Evolutionary conservation across 2,329 filamentous ascomycete genomes (phyloP).

Genomic region (Botrytis deweyae): DNA sequence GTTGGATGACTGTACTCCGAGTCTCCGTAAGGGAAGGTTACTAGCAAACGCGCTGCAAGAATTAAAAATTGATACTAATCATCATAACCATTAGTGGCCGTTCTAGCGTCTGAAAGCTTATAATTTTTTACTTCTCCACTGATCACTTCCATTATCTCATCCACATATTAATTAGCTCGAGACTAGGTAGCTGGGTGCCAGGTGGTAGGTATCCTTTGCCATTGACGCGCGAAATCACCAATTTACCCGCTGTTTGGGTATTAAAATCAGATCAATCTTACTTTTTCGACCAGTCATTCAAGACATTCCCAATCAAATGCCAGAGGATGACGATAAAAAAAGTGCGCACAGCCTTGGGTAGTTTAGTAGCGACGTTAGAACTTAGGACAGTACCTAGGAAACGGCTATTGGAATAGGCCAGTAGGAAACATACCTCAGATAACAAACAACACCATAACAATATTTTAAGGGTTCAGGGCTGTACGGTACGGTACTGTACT

Average conservation of each 20-base stretch:
- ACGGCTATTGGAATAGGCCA: background rate
- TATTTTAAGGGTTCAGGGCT: background rate
- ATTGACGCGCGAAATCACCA: slow-evolving; percentile 9
- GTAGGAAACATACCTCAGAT: background rate
- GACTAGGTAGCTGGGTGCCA: background rate
- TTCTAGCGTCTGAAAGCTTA: slow-evolving; percentile 12
- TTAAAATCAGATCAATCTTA: background rate
- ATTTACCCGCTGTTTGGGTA: slow-evolving; percentile 8
- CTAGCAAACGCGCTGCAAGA: slow-evolving; percentile 1
- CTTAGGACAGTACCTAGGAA: background rate
- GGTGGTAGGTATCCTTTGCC: slow-evolving; percentile 1
- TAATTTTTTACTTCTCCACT: slow-evolving; percentile 4
- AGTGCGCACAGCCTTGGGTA: background rate
- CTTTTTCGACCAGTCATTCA: background rate
- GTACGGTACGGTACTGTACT: background rate
- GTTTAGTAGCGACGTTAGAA: background rate
- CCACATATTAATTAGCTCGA: background rate
- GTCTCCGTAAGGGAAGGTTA: background rate
- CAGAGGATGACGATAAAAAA: background rate
- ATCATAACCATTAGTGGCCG: background rate
- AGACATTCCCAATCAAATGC: background rate
- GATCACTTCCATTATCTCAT: background rate
- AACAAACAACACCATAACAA: background rate
- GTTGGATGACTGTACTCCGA: slow-evolving; percentile 8
- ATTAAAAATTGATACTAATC: background rate